Evolutionary conservation across 2,329 filamentous ascomycete species (phyloP), one percentile per base, ranked within the genome.

Genomic region (Ilyonectria sp.): DNA sequence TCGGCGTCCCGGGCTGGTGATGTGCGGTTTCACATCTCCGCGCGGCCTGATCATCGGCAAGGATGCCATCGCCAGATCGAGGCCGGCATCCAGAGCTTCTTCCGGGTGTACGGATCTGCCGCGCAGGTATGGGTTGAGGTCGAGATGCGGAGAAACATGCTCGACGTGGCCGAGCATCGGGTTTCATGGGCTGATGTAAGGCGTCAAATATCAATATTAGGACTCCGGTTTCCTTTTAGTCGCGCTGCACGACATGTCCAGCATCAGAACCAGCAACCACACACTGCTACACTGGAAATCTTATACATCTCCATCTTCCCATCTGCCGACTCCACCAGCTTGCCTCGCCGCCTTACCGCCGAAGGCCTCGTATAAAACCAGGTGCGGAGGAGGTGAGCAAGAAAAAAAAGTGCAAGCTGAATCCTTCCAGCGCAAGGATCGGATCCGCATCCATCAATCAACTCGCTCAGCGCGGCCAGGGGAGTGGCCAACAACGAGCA

Each of bases 371-470:
- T 8, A 17, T 35, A 17, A 53, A 33, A 4, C n/a, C 10, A 35
- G 21, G 49, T n/a, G 13, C 33, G 49, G 13, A 13, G n/a, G 5
- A n/a, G 23, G 21, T n/a, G n/a, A 8, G 40, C 13, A 13, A 13
- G 40, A 17, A 33, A n/a, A 33, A 31, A 7, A 52, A n/a, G n/a
- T 53, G 49, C 49, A 53, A 21, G 29, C 29, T 35, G 10, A 53
- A 35, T 53, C n/a, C 29, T 53, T 53, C 40, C 49, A 53, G 49
- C 49, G 21, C 49, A 35, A 21, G 49, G 49, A 53, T 53, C 23
- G 15, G 47, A 4, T 50, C 26, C 47, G 47, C 47, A 50, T 6
- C 17, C 15, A 43, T 8, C 40, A 17, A 23, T 13, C 17, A 26
- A 50, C 47, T 29, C 23, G 15, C 21, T 21, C 21, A 49, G 15